These are phyloP conservation scores for Eudorina sp. DNA, from an alignment of 139 green algal genomes.

Conservation along the genomic window DNA sequence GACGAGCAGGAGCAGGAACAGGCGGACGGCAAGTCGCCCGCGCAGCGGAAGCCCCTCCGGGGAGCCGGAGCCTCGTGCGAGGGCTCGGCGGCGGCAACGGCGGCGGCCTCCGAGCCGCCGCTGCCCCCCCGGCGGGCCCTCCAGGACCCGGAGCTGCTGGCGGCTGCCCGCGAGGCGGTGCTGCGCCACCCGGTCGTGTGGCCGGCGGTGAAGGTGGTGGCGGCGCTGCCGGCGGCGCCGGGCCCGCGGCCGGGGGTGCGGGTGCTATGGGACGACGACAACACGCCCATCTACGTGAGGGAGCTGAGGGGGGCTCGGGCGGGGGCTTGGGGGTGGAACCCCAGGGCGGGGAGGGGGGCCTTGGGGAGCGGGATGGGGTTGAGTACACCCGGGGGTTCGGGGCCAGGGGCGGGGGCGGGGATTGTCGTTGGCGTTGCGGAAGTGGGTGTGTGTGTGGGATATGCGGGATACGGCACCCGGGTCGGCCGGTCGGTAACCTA, in stretches of 20 bases:
- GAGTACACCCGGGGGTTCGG: neutral
- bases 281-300: slow-evolving; percentile 49
- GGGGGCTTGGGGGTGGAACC: neutral
- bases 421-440: neutral
- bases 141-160: neutral
- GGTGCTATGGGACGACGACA: slow-evolving; percentile 48
- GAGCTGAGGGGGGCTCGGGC: neutral
- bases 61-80: neutral
- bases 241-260: neutral
- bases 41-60: too few species aligned
- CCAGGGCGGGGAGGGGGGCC: too few species aligned
- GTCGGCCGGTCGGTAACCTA: too few species aligned
- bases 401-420: neutral
- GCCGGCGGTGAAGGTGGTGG: neutral
- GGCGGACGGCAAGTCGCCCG: too few species aligned
- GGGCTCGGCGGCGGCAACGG: neutral
- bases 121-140: neutral
- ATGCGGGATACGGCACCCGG: neutral
- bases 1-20: neutral
- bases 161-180: neutral
- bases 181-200: slow-evolving; percentile 16
- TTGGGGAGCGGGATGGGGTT: too few species aligned
- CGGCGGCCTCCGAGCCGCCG: neutral
- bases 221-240: slow-evolving; percentile 24
- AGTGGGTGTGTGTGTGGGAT: neutral